Evolutionary conservation across 176 grass and related monocot genomes (phyloP), one percentile per base, ranked within the genome.

Genomic region (Thinopyrum elongatum): DNA sequence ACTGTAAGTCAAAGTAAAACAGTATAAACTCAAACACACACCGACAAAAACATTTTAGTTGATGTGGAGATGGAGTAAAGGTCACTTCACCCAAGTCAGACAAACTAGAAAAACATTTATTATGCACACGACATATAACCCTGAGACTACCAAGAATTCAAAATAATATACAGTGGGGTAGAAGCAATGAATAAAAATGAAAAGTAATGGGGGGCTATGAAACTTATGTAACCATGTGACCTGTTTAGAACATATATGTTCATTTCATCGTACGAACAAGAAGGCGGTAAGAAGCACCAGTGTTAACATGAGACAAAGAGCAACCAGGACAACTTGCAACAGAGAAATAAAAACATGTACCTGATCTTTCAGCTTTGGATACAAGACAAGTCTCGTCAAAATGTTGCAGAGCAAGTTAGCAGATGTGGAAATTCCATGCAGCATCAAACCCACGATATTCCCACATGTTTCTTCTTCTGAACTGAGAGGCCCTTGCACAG

Each of bases 361-460:
- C 94, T 99, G 87, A 30, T 87, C 85, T 90, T 99, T 92, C 70
- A 99, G 86, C 60, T 94, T 84, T 61, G 85, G 88, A 65, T 49
- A 76, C 74, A 97, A 81, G 73, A 83, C 73, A 80, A 97, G 80
- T 80, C 85, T 89, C 29, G 83, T 87, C 35, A 99, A 76, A 91
- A 99, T 94, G 84, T 74, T 93, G 82, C 72, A 68, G 70, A 99
- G 85, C 80, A 99, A 84, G 44, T 88, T 97, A 79, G 90, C 90
- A 81, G 80, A 87, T 82, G 97, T 75, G 47, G 93, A 82, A 80
- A 88, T 88, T 90, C 97, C 94, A 90, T 99, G 97, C 84, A 99
- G 94, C 94, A 99, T 99, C 87, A 96, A 87, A 72, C 82, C 92
- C 55, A 90, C 74, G 27, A 99, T 85, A 68, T 94, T 94, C 65